Percentiles rank a stretch among this genome's conserved stretches.
Evolutionary conservation across 768 basidiomycete genomes (phyloP).

Genomic region (Lentinus brumalis): DNA sequence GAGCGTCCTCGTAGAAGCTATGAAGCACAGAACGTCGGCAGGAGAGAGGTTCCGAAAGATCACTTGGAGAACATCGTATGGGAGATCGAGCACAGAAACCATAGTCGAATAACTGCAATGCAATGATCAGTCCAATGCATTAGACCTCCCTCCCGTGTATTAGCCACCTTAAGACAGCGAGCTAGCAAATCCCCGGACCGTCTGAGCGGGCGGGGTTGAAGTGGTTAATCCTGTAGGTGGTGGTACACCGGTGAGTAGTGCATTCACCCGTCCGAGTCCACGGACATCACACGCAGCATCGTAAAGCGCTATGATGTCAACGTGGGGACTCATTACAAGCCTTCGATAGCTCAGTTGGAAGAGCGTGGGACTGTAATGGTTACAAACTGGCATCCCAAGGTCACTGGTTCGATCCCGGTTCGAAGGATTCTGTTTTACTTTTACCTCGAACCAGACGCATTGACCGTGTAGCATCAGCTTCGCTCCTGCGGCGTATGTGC

Average conservation of each 20-base stretch:
- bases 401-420: slow-evolving; percentile 14
- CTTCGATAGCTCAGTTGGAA: slow-evolving; percentile 17
- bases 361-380: slow-evolving; percentile 15
- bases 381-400: slow-evolving; percentile 8
- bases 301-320: too few relatives aligned
- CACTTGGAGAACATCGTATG: slow-evolving; percentile 23
- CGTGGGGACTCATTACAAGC: not conserved
- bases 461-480: too few relatives aligned
- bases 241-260: too few relatives aligned
- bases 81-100: slow-evolving; percentile 14
- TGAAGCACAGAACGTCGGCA: slow-evolving; percentile 17
- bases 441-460: too few relatives aligned
- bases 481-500: too few relatives aligned
- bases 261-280: too few relatives aligned
- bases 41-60: slow-evolving; percentile 15
- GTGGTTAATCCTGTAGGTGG: too few relatives aligned
- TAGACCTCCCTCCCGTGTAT: not conserved
- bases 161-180: too few relatives aligned
- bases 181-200: too few relatives aligned
- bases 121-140: not conserved
- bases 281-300: too few relatives aligned
- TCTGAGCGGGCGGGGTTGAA: too few relatives aligned
- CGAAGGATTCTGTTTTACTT: slow-evolving; percentile 10
- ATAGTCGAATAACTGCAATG: not conserved
- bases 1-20: slow-evolving; percentile 9